Conservation (phyloP, 2,329 filamentous ascomycete genomes). For the Fusarium nanum region DNA sequence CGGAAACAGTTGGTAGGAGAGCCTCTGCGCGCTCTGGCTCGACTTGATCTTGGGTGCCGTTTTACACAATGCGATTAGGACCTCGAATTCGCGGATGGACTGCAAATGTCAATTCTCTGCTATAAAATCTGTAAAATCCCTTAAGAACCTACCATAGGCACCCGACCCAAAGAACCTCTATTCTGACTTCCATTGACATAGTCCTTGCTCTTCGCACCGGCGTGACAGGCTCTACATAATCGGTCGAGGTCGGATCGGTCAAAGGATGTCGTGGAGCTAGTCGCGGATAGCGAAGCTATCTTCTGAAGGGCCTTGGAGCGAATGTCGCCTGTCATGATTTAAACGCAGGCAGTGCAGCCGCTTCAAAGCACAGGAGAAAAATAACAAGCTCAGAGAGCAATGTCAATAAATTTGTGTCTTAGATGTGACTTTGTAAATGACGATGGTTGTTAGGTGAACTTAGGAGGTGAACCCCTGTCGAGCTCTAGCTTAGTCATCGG, state of each 20-base stretch:
- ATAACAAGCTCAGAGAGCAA: constrained; percentile 14
- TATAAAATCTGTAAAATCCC: not conserved
- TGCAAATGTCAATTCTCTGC: constrained; percentile 53
- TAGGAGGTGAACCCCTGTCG: constrained; percentile 44
- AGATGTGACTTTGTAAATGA: constrained; percentile 36
- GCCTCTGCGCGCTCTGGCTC: constrained; percentile 77
- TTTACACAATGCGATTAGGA: constrained; percentile 90
- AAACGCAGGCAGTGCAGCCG: not conserved
- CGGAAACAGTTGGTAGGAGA: constrained; percentile 81
- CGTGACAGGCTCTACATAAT: constrained; percentile 68
- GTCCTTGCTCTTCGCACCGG: constrained; percentile 58
- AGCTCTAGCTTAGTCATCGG: constrained; percentile 54
- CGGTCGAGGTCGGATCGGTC: constrained; percentile 73
- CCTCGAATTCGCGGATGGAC: constrained; percentile 91
- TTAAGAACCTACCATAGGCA: constrained; percentile 68
- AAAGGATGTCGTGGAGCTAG: constrained; percentile 63
- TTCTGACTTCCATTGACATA: constrained; percentile 61
- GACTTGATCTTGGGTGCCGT: constrained; percentile 81
- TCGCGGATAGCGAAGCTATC: constrained; percentile 72
- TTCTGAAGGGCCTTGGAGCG: constrained; percentile 73
- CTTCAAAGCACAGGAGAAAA: constrained; percentile 11
- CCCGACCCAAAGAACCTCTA: constrained; percentile 60
- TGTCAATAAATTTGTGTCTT: constrained; percentile 36
- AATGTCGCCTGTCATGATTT: constrained; percentile 65
- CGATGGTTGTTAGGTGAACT: constrained; percentile 33